Conservation (phyloP, 2,329 filamentous ascomycete genomes). For the Fusarium torreyae region DNA sequence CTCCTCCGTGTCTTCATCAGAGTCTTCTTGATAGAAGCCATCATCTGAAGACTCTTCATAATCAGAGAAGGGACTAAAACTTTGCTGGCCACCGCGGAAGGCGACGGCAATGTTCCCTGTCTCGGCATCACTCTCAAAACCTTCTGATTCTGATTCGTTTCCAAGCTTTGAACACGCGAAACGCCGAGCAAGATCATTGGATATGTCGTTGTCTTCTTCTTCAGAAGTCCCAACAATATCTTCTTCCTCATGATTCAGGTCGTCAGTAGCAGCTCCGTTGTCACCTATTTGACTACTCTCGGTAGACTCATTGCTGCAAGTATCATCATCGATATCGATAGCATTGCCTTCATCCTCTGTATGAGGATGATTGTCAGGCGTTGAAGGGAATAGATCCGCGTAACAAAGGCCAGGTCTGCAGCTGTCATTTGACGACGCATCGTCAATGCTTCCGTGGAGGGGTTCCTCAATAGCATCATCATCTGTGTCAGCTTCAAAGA, state of each 20-base stretch:
- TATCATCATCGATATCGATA: background rate
- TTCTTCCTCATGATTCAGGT: background rate
- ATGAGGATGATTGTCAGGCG: no score
- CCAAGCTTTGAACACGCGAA: background rate
- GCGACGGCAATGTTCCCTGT: background rate
- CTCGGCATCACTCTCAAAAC: background rate
- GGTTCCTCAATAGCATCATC: background rate
- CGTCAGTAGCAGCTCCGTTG: background rate
- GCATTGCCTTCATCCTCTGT: background rate
- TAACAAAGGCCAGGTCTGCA: background rate
- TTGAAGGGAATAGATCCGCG: background rate
- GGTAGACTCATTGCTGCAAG: background rate
- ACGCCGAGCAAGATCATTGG: background rate
- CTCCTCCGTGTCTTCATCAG: constrained; percentile 4
- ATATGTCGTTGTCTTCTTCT: background rate
- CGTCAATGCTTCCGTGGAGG: background rate
- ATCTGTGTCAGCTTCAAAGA: background rate
- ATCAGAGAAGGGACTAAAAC: background rate
- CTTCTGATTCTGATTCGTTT: background rate
- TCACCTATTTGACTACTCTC: background rate
- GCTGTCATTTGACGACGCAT: background rate
- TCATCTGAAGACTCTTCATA: constrained; percentile 2
- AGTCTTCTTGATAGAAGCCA: background rate
- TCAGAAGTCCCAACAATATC: background rate
- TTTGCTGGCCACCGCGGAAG: background rate